A percentile compares a stretch with the other conserved stretches of the same genome.
Evolutionary conservation across 108 stramenopile species (phyloP).

Genomic region (Pseudonitzschia multiseries): DNA sequence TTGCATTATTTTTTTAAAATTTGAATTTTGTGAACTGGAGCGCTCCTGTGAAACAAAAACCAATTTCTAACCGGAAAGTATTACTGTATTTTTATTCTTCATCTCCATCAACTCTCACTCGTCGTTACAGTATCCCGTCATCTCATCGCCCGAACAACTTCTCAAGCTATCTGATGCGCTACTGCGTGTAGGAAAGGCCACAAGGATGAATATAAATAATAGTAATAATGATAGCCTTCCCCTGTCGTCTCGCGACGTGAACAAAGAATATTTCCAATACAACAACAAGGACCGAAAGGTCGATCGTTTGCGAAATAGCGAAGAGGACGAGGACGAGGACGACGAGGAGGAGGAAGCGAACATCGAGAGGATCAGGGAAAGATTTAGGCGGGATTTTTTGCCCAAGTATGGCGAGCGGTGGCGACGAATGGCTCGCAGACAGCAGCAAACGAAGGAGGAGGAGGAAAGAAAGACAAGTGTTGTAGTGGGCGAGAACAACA

Average conservation of each 20-base stretch:
- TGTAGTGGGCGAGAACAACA: background rate
- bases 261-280: background rate
- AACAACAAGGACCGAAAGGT: too few species aligned
- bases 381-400: slow-evolving; percentile 38
- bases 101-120: too few species aligned
- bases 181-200: too few species aligned
- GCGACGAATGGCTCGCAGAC: slow-evolving; percentile 36
- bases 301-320: too few species aligned
- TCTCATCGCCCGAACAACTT: too few species aligned
- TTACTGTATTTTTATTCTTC: too few species aligned
- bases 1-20: too few species aligned
- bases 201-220: background rate
- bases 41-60: too few species aligned
- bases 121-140: too few species aligned
- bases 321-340: background rate
- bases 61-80: too few species aligned
- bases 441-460: background rate
- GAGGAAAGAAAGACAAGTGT: background rate
- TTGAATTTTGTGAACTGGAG: too few species aligned
- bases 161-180: too few species aligned
- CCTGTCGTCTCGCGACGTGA: background rate
- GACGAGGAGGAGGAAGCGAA: background rate
- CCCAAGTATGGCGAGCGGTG: slow-evolving; percentile 62
- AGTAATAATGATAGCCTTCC: background rate
- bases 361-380: slow-evolving; percentile 4